A percentile compares a stretch with the other conserved stretches of the same genome.
Conservation (phyloP, 257 asterid species). For the Scutellaria baicalensis region DNA sequence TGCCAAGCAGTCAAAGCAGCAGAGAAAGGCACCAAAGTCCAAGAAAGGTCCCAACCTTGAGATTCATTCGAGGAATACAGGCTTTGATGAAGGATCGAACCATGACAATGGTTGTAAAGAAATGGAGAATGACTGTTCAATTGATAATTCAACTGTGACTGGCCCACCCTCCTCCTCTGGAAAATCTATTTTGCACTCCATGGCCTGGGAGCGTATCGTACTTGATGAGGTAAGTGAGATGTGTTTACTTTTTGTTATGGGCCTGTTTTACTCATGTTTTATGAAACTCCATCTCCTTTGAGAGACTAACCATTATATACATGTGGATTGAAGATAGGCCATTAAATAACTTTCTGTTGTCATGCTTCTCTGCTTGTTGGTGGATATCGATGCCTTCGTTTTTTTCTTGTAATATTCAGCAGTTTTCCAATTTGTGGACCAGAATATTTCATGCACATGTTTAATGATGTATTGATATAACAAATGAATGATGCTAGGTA, state of each 20-base stretch:
- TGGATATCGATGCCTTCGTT: not conserved
- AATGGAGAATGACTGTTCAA: slow-evolving; percentile 20
- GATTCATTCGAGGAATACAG: slow-evolving; percentile 19
- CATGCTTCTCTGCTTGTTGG: not conserved
- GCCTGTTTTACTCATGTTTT: not conserved
- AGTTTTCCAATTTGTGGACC: not conserved
- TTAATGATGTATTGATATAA: not conserved
- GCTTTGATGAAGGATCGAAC: slow-evolving; percentile 19
- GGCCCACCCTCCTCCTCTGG: slow-evolving; percentile 26
- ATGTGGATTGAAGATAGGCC: not conserved
- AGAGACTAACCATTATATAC: not conserved
- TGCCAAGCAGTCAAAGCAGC: slow-evolving; percentile 76
- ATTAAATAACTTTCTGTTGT: not conserved
- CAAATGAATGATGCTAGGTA: not conserved
- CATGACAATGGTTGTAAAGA: slow-evolving; percentile 19
- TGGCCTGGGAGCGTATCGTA: slow-evolving; percentile 76
- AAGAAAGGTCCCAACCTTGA: slow-evolving; percentile 26
- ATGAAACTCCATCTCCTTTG: slow-evolving; percentile 1
- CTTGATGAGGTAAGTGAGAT: slow-evolving; percentile 70
- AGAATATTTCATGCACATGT: not conserved
- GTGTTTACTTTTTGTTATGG: not conserved
- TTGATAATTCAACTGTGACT: slow-evolving; percentile 21
- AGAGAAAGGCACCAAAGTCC: slow-evolving; percentile 40
- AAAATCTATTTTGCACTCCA: slow-evolving; percentile 67
- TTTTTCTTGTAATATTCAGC: not conserved